Evolutionary conservation across 2,329 filamentous ascomycete genomes (phyloP), one percentile per base, ranked within the genome.

Genomic region (Graphiopsis chlorocephala): DNA sequence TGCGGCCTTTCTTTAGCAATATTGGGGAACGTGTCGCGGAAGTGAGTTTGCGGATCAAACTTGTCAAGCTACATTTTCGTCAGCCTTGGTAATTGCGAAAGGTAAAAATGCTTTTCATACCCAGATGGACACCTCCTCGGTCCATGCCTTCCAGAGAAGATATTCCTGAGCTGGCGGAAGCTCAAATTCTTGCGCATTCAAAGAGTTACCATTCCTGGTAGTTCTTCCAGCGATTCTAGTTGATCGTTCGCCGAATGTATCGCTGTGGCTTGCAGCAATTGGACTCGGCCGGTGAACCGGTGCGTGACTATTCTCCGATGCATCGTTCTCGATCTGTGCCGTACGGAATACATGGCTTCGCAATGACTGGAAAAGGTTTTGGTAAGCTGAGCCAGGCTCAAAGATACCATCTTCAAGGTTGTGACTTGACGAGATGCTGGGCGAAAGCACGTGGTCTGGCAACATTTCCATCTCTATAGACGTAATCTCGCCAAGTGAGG

Each of bases 51-150:
- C 20, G 77, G 74, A 64, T 86, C 83, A 53, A 84, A 84, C 72
- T 84, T 85, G 68, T 86, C 84, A 5, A 86, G 79, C 81, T 63
- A 45, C n/a, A 12, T 25, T 17, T 11, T 14, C 4, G 33, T 53
- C 20, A 52, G 59, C 38, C 17, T 23, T n/a, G 14, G 3, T 20
- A 26, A 3, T 26, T 47, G 15, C 31, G 11, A 15, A 45, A 59
- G 1, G 2, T 28, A 11, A 28, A 8, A 14, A 61, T 20, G 28
- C 25, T 28, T 31, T 31, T 17, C 61, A 17, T 63, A 63, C 61
- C 61, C 82, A 84, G 26, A 80, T 80, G 4, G 82, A 82, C 50
- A 84, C 79, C 55, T 84, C 78, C 1, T 80, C 79, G 17, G 84
- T 77, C 72, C 82, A 85, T 53, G 83, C 68, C 25, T 66, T 61